These are phyloP conservation scores for Eleusine indica DNA, from an alignment of 176 grass and related monocot genomes.

Conservation along the genomic window DNA sequence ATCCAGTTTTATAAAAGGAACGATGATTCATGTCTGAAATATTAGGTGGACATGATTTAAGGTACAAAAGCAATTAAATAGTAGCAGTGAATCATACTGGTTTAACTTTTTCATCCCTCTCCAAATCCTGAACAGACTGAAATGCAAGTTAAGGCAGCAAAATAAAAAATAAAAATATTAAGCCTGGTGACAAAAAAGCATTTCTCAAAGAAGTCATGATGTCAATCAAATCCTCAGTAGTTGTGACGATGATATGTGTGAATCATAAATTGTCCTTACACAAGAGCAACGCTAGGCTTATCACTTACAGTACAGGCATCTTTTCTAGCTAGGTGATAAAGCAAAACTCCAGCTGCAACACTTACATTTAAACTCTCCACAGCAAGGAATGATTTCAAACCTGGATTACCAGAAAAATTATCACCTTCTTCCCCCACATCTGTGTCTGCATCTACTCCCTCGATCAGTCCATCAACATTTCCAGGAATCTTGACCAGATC, in stretches of 20 bases:
- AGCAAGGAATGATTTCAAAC: constrained; percentile 74
- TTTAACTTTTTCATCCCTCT: constrained; percentile 10
- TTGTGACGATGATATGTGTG: constrained; percentile 14
- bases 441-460: constrained; percentile 47
- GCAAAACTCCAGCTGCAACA: constrained; percentile 93
- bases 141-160: constrained; percentile 27
- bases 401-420: constrained; percentile 42
- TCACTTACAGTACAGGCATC: constrained; percentile 39
- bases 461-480: constrained; percentile 44
- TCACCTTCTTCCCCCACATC: constrained; percentile 59
- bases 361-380: constrained; percentile 99
- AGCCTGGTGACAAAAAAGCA: background rate
- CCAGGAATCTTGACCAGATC: constrained; percentile 83
- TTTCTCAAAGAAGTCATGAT: constrained; percentile 30
- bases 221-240: constrained; percentile 8
- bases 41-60: background rate
- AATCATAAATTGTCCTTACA: constrained; percentile 42
- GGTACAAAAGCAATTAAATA: background rate
- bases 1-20: background rate
- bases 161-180: background rate
- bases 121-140: constrained; percentile 8
- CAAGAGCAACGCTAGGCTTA: constrained; percentile 35
- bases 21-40: background rate
- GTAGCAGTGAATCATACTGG: background rate
- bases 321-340: constrained; percentile 78